phyloP scores from a whole-genome alignment of 371 early-diverging fungal species.

The Batrachochytrium dendrobatidis region DNA sequence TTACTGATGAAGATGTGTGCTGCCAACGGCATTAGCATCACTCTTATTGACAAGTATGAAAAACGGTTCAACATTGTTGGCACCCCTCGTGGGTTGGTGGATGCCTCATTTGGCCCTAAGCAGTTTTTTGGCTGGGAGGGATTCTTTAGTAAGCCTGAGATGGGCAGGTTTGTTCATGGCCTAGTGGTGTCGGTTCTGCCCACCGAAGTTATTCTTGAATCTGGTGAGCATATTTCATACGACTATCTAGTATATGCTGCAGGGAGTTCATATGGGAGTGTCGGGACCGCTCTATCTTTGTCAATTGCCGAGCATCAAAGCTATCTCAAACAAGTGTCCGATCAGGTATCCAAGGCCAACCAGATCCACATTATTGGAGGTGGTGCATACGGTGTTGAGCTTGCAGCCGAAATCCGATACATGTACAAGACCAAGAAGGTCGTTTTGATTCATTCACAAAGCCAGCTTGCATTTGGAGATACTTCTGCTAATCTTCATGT shows the following conservation, averaged over 20 bases:
- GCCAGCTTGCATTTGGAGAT: background rate
- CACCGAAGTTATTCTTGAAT: constrained; percentile 27
- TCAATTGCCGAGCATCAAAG: constrained; percentile 42
- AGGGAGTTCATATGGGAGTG: constrained; percentile 46
- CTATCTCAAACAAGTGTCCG: constrained; percentile 38
- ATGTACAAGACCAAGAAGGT: constrained; percentile 20
- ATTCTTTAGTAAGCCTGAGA: background rate
- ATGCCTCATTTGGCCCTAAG: background rate
- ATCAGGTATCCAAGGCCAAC: constrained; percentile 39
- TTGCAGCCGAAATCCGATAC: constrained; percentile 30
- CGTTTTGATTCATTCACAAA: background rate
- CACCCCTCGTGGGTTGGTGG: background rate
- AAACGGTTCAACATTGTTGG: background rate
- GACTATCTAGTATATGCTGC: constrained; percentile 52
- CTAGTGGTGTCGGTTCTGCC: background rate
- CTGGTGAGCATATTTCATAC: constrained; percentile 43
- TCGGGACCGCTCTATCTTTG: constrained; percentile 31
- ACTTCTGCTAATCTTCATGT: background rate
- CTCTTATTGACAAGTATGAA: background rate
- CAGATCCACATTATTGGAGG: constrained; percentile 55
- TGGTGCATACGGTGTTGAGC: constrained; percentile 50
- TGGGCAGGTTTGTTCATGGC: background rate
- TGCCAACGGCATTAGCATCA: background rate
- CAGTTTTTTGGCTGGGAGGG: background rate
- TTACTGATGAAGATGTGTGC: background rate